Percentiles rank a stretch among this genome's conserved stretches.
These are phyloP conservation scores for Meira miltonrushii DNA, from an alignment of 1,284 basidiomycete species.

Conservation along the genomic window DNA sequence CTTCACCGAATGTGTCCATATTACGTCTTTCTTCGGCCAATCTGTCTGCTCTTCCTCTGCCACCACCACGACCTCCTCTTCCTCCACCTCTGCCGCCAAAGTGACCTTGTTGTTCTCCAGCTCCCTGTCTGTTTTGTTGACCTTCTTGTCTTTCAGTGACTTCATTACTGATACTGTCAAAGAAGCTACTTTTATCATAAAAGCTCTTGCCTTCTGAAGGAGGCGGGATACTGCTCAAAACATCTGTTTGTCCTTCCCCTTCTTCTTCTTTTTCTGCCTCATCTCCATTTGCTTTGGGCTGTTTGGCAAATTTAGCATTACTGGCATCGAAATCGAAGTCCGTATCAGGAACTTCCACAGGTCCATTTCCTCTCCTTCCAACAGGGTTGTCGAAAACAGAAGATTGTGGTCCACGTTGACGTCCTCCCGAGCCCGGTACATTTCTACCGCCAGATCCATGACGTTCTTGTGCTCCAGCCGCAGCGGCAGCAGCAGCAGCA, in stretches of 20 bases:
- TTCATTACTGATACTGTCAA: constrained; percentile 49
- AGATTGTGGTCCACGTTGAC: constrained; percentile 5
- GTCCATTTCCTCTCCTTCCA: constrained; percentile 5
- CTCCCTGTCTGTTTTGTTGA: constrained; percentile 17
- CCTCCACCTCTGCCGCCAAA: constrained; percentile 15
- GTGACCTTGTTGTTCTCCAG: constrained; percentile 15
- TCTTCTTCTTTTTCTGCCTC: constrained; percentile 2
- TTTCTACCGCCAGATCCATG: neutral
- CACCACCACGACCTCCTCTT: constrained; percentile 25
- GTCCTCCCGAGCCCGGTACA: constrained; percentile 15
- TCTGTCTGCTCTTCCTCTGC: constrained; percentile 27
- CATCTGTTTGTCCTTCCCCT: constrained; percentile 5
- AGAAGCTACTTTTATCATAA: constrained; percentile 50
- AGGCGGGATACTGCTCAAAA: constrained; percentile 43
- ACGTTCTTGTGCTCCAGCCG: constrained; percentile 11
- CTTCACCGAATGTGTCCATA: constrained; percentile 48
- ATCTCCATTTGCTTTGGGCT: neutral
- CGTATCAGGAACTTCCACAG: constrained; percentile 24
- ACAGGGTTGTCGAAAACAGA: constrained; percentile 12
- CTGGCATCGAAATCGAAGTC: constrained; percentile 51
- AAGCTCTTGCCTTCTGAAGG: constrained; percentile 25
- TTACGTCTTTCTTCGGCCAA: constrained; percentile 46
- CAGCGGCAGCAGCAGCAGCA: constrained; percentile 24
- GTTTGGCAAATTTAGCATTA: constrained; percentile 47
- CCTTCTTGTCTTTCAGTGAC: constrained; percentile 44